These are phyloP conservation scores for Scalesia atractyloides DNA, from an alignment of 129 eudicot genomes.

Conservation along the genomic window DNA sequence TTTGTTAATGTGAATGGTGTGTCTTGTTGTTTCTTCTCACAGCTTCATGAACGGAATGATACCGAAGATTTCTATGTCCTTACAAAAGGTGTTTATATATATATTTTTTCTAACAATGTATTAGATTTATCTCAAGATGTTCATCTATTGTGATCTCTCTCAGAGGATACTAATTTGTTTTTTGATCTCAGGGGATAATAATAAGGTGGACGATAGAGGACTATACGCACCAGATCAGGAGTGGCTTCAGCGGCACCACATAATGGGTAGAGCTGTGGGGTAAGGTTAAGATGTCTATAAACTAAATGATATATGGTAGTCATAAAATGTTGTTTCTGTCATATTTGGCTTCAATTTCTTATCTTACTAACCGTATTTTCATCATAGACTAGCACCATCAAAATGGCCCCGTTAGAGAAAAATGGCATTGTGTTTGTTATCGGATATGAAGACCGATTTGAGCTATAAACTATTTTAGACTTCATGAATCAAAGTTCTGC, in stretches of 20 bases:
- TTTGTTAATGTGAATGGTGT: background rate
- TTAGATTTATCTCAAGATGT: background rate
- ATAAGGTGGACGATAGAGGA: constrained; percentile 56
- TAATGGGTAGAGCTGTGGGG: constrained; percentile 96
- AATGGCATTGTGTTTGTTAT: too few species aligned
- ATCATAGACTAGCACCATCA: constrained; percentile 5
- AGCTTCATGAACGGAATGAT: constrained; percentile 75
- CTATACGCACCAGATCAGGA: constrained; percentile 77
- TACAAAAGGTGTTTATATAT: constrained; percentile 62
- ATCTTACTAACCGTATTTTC: constrained; percentile 6
- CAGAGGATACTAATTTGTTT: constrained; percentile 40
- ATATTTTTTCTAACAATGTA: background rate
- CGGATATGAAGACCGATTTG: too few species aligned
- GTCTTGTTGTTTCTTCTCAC: constrained; percentile 17
- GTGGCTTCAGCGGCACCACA: constrained; percentile 75
- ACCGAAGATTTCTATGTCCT: constrained; percentile 66
- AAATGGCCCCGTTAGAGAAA: background rate
- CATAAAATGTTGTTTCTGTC: background rate
- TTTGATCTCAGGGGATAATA: constrained; percentile 63
- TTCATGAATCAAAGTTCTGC: background rate
- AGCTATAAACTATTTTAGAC: background rate
- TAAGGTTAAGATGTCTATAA: constrained; percentile 27
- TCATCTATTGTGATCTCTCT: background rate
- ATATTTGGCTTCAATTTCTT: constrained; percentile 10
- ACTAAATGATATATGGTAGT: too few species aligned